Evolutionary conservation across 495 filamentous ascomycete species (phyloP).

Genomic region (Poronia punctata): DNA sequence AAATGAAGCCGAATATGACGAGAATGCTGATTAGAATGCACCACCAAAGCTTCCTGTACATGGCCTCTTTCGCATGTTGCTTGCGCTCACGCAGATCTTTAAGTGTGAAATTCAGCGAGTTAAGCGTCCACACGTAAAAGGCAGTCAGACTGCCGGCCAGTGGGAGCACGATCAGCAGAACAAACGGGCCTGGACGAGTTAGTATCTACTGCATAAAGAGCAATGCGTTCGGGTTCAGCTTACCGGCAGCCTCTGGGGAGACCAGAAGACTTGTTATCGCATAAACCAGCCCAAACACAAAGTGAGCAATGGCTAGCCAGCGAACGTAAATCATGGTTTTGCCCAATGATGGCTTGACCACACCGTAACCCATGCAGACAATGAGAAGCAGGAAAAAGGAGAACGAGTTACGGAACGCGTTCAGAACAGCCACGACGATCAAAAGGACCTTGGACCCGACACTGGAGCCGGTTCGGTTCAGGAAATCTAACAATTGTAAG

Average conservation of each 20-base stretch:
- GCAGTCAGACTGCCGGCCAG: constrained; percentile 87
- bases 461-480: constrained; percentile 83
- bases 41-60: constrained; percentile 99
- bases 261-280: constrained; percentile 83
- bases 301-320: constrained; percentile 84
- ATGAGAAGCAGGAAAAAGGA: constrained; percentile 98
- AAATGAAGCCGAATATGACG: constrained; percentile 95
- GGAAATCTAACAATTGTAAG: constrained; percentile 57
- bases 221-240: constrained; percentile 1
- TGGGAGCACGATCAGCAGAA: constrained; percentile 92
- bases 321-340: constrained; percentile 91
- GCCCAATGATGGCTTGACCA: constrained; percentile 91
- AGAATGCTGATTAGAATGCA: constrained; percentile 86
- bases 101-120: constrained; percentile 87
- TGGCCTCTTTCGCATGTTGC: constrained; percentile 84
- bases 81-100: constrained; percentile 92
- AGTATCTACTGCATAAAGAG: not conserved
- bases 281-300: constrained; percentile 91
- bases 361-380: constrained; percentile 98
- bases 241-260: constrained; percentile 66
- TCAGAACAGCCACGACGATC: constrained; percentile 82
- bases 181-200: constrained; percentile 58
- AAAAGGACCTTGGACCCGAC: constrained; percentile 77
- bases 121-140: constrained; percentile 99
- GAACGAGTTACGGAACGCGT: constrained; percentile 91